Conservation (phyloP, 2,329 filamentous ascomycete species). For the Pestalotiopsis sp. region DNA sequence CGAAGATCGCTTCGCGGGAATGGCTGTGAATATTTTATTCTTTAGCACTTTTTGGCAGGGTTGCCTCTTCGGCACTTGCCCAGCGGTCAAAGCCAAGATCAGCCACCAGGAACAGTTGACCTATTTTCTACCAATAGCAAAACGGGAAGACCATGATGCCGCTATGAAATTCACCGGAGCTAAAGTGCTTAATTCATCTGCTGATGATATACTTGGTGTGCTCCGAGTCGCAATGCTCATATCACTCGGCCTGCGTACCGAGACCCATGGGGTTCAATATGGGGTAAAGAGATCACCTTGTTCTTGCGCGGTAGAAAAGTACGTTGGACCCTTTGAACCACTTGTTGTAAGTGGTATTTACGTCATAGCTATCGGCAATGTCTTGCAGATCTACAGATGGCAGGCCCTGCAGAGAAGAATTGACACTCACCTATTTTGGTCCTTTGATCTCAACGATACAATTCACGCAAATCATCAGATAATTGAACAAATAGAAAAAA, state of each 20-base stretch:
- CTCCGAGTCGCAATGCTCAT: not conserved
- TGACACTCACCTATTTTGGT: too few species aligned
- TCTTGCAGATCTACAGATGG: not conserved
- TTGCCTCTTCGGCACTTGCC: not conserved
- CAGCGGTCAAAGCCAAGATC: not conserved
- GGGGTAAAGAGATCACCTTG: not conserved
- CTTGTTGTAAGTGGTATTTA: not conserved
- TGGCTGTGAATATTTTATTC: not conserved
- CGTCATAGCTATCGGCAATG: not conserved
- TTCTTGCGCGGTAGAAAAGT: not conserved
- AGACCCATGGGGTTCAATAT: not conserved
- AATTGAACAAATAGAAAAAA: too few species aligned
- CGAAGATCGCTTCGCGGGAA: not conserved
- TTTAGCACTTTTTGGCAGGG: not conserved
- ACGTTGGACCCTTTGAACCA: not conserved
- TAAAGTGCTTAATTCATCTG: not conserved
- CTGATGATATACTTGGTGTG: not conserved
- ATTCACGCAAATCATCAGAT: too few species aligned
- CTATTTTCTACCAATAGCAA: not conserved
- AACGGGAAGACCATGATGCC: not conserved
- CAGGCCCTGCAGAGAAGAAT: too few species aligned
- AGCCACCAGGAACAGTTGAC: constrained; percentile 6
- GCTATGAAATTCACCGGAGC: not conserved
- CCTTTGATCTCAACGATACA: too few species aligned
- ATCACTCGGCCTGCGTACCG: not conserved